Evolutionary conservation across 2,329 filamentous ascomycete genomes (phyloP).

Genomic region (Monosporascus sp.): DNA sequence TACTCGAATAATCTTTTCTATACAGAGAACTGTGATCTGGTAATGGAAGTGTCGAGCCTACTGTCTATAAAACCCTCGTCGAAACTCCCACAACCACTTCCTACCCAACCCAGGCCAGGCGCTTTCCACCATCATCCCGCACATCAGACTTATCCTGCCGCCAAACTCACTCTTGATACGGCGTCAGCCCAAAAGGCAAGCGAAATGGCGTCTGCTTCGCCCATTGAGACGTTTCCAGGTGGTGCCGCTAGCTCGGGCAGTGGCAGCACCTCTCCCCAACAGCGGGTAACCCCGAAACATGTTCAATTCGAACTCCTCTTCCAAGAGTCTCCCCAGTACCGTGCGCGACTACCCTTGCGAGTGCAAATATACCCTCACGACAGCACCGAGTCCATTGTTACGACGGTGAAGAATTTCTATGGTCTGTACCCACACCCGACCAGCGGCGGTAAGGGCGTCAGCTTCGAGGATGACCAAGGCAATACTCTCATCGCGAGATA

Average conservation of each 20-base stretch:
- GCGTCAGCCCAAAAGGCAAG: constrained; percentile 17
- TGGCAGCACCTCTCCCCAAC: constrained; percentile 43
- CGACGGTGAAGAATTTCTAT: constrained; percentile 98
- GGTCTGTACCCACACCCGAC: constrained; percentile 76
- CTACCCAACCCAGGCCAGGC: constrained; percentile 18
- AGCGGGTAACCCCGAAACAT: constrained; percentile 56
- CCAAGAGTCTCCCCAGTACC: constrained; percentile 60
- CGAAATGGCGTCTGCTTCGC: constrained; percentile 44
- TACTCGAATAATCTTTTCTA: constrained; percentile 6
- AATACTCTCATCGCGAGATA: constrained; percentile 92
- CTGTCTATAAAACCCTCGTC: constrained; percentile 20
- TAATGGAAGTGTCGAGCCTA: constrained; percentile 28
- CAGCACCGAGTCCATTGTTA: constrained; percentile 94
- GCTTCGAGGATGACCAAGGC: constrained; percentile 86
- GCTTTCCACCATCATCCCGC: constrained; percentile 19
- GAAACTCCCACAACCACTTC: constrained; percentile 11
- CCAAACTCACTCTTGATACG: constrained; percentile 19
- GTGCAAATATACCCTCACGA: constrained; percentile 94
- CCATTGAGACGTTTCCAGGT: constrained; percentile 30
- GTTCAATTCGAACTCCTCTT: constrained; percentile 76
- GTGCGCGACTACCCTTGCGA: constrained; percentile 74
- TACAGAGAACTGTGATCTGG: constrained; percentile 11
- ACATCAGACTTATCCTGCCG: constrained; percentile 10
- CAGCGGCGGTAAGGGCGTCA: constrained; percentile 69
- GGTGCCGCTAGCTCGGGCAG: constrained; percentile 34